These are phyloP conservation scores for Carex myosuroides DNA, from an alignment of 176 grass and related monocot species.

Conservation along the genomic window DNA sequence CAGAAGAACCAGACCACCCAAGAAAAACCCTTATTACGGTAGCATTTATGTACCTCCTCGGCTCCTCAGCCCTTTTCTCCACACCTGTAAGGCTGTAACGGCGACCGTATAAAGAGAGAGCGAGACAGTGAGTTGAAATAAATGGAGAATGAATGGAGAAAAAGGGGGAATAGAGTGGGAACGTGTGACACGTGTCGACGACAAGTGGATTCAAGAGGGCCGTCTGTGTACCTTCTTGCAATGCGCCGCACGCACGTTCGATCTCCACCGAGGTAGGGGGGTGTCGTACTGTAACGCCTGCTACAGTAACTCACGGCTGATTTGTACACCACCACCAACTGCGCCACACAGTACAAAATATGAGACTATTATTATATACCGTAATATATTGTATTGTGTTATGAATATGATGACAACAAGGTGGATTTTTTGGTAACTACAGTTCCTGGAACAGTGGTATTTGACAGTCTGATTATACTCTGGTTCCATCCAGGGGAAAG, in stretches of 20 bases:
- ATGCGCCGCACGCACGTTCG: constrained; percentile 22
- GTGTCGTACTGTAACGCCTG: not conserved
- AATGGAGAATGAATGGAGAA: not conserved
- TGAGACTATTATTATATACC: not conserved
- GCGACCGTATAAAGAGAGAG: constrained; percentile 10
- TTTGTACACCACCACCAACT: not conserved
- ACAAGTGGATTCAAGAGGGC: not conserved
- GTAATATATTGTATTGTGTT: not conserved
- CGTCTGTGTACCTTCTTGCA: not conserved
- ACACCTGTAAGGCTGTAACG: constrained; percentile 1
- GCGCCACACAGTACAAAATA: not conserved
- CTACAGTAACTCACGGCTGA: constrained; percentile 12
- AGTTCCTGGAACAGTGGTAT: too few relatives aligned
- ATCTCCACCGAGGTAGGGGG: constrained; percentile 38
- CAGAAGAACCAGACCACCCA: not conserved
- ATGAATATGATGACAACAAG: not conserved
- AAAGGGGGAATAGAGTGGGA: not conserved
- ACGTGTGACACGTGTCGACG: not conserved
- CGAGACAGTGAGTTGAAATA: not conserved
- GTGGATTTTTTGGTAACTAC: not conserved
- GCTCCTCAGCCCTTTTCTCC: not conserved
- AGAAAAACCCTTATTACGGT: not conserved
- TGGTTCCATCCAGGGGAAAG: not conserved
- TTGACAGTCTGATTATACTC: not conserved
- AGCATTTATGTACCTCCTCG: too few relatives aligned